These are phyloP conservation scores for Aspergillus affinis DNA, from an alignment of 495 filamentous ascomycete genomes.

Conservation along the genomic window DNA sequence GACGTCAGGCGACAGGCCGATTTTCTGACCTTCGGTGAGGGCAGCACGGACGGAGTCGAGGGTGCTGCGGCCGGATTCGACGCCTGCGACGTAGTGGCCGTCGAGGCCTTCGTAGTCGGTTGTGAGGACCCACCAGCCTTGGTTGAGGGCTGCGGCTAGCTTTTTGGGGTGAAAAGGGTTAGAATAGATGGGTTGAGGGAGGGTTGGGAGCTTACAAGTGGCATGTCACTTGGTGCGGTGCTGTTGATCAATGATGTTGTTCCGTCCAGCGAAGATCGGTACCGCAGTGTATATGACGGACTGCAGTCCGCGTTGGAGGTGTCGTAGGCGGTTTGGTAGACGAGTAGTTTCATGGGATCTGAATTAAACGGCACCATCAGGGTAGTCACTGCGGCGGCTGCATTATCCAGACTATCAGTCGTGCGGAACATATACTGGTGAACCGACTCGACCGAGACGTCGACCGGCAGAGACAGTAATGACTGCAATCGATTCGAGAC, in stretches of 20 bases:
- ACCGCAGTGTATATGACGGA: conserved; percentile 20
- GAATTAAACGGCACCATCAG: conserved; percentile 23
- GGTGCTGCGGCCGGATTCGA: conserved; percentile 17
- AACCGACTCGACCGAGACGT: conserved; percentile 9
- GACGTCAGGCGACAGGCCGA: not conserved
- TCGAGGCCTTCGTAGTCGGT: conserved; percentile 27
- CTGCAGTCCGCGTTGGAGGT: conserved; percentile 17
- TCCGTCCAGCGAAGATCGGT: not conserved
- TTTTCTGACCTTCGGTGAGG: not conserved
- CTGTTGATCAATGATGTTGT: not conserved
- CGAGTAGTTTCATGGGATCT: conserved; percentile 20
- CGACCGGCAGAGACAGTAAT: conserved; percentile 11
- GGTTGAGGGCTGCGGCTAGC: conserved; percentile 21
- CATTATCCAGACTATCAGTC: conserved; percentile 21
- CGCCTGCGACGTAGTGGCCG: conserved; percentile 18
- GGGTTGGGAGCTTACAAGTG: conserved; percentile 8
- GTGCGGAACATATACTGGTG: conserved; percentile 25
- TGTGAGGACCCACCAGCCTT: conserved; percentile 23
- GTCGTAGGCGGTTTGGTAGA: conserved; percentile 21
- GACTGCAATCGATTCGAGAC: conserved; percentile 11
- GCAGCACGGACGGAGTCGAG: conserved; percentile 19
- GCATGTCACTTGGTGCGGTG: conserved; percentile 11
- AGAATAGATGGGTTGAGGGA: not conserved
- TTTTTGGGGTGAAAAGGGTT: not conserved
- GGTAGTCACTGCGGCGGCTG: conserved; percentile 20